Conservation (phyloP, 1,139 yeast species). For the Saccharomyces pastorianus region DNA sequence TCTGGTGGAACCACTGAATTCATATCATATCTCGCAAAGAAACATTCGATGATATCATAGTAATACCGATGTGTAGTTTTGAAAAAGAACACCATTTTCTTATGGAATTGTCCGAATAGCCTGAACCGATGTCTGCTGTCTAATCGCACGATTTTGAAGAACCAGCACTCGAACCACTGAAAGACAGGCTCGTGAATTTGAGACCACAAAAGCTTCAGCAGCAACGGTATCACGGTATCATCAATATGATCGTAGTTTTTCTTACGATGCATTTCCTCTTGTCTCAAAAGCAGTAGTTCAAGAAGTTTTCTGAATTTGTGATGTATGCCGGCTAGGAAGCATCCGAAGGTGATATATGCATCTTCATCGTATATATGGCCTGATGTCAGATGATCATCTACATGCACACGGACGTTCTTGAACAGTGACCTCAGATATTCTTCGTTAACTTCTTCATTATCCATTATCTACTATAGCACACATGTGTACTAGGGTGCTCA, state of each 20-base stretch:
- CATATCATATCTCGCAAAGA: background rate
- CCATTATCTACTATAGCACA: background rate
- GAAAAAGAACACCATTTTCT: background rate
- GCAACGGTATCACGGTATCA: conserved; percentile 7
- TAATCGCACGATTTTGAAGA: background rate
- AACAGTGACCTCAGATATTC: background rate
- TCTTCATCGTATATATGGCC: background rate
- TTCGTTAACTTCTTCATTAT: background rate
- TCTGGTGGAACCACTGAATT: background rate
- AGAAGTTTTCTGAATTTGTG: background rate
- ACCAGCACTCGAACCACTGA: conserved; percentile 38
- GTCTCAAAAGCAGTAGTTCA: background rate
- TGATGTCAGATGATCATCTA: background rate
- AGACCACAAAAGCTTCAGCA: conserved; percentile 48
- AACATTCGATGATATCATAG: conserved; percentile 4
- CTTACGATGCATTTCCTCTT: background rate
- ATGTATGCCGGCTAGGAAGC: background rate
- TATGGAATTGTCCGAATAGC: background rate
- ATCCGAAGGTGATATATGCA: background rate
- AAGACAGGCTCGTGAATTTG: conserved; percentile 58
- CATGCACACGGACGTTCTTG: background rate
- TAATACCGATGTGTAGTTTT: conserved; percentile 23
- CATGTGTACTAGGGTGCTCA: background rate
- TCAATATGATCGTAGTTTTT: background rate
- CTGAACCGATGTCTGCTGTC: background rate